Conservation (phyloP, 768 basidiomycete genomes). For the Boletus speciosus region DNA sequence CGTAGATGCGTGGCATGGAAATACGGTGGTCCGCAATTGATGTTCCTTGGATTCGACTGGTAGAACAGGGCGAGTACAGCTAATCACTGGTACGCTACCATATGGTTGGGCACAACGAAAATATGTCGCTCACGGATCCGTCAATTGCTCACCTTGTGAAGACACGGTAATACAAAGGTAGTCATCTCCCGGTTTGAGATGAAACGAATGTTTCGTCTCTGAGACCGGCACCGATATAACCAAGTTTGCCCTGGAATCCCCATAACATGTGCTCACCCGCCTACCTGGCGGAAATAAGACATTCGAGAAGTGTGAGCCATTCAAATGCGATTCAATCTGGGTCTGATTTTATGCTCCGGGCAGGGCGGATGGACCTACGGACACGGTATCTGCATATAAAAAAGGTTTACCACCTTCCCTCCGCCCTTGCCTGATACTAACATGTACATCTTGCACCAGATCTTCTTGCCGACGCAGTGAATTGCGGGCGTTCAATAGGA, state of each 20-base stretch:
- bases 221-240: background rate
- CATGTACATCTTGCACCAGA: background rate
- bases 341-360: background rate
- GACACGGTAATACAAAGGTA: background rate
- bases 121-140: background rate
- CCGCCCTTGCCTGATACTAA: background rate
- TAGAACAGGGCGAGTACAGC: background rate
- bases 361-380: background rate
- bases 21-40: background rate
- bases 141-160: background rate
- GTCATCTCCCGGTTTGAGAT: background rate
- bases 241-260: background rate
- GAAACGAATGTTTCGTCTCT: slow-evolving; percentile 22
- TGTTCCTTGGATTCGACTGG: background rate
- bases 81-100: background rate
- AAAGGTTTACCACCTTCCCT: background rate
- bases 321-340: background rate
- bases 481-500: background rate
- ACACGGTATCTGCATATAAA: background rate
- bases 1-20: slow-evolving; percentile 2
- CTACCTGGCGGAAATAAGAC: slow-evolving; percentile 8
- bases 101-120: background rate
- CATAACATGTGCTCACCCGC: slow-evolving; percentile 1
- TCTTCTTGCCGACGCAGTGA: background rate
- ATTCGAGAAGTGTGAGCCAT: slow-evolving; percentile 1